phyloP scores from a whole-genome alignment of 495 filamentous ascomycete species.

The Penicillium bovifimosum region DNA sequence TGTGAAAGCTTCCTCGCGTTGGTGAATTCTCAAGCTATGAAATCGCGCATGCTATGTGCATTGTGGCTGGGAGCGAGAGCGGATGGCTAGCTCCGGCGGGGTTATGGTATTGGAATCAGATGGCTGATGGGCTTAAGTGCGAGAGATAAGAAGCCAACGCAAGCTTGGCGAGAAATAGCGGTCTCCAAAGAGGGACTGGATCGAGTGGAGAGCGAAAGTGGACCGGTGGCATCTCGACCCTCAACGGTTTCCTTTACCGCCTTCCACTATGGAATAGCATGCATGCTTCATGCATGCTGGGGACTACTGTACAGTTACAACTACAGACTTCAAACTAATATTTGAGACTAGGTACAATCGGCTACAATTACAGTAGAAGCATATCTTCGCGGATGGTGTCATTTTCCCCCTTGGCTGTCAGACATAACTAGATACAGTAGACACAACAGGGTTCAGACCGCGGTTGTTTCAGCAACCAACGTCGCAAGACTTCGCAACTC shows the following conservation, averaged over 20 bases:
- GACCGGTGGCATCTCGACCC: constrained; percentile 19
- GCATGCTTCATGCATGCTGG: too few species aligned
- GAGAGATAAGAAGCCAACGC: background rate
- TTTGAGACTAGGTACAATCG: background rate
- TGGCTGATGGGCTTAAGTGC: background rate
- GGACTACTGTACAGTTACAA: background rate
- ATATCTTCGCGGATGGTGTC: constrained; percentile 19
- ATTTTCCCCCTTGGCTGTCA: constrained; percentile 20
- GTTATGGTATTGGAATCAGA: background rate
- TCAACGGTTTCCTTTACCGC: constrained; percentile 9
- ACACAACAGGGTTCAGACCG: constrained; percentile 16
- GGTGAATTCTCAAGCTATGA: constrained; percentile 4
- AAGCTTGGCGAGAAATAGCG: constrained; percentile 2
- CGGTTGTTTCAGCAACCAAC: constrained; percentile 5
- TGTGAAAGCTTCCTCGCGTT: constrained; percentile 4
- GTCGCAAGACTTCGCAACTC: background rate
- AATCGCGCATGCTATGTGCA: constrained; percentile 12
- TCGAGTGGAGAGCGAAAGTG: constrained; percentile 10
- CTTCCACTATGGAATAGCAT: background rate
- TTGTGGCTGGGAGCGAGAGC: constrained; percentile 11
- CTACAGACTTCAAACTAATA: background rate
- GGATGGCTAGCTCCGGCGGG: constrained; percentile 10
- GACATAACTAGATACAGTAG: constrained; percentile 22
- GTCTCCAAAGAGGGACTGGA: constrained; percentile 4
- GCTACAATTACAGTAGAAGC: background rate